These are phyloP conservation scores for Pinus tabuliformis DNA, from an alignment of 75 land plant genomes.

Conservation along the genomic window DNA sequence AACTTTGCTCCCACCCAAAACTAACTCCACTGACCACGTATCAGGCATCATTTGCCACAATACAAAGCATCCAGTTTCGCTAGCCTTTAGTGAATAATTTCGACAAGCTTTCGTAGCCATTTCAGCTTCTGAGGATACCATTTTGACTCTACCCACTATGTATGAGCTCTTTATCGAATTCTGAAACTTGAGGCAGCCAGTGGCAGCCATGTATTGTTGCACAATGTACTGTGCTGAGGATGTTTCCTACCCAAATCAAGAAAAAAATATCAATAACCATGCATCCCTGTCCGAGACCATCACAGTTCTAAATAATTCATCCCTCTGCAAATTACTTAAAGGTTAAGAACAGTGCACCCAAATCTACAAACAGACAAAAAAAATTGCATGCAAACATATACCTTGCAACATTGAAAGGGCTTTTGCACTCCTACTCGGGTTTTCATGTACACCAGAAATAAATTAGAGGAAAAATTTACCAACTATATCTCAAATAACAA, in stretches of 20 bases:
- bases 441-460: too few relatives aligned
- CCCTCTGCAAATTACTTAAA: too few relatives aligned
- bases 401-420: too few relatives aligned
- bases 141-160: slow-evolving; percentile 57
- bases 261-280: too few relatives aligned
- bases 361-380: too few relatives aligned
- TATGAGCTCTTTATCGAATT: slow-evolving; percentile 63
- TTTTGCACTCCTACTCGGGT: too few relatives aligned
- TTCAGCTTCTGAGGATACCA: slow-evolving; percentile 50
- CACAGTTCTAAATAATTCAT: too few relatives aligned
- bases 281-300: too few relatives aligned
- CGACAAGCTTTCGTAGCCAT: slow-evolving; percentile 9
- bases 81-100: slow-evolving; percentile 13
- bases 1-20: slow-evolving; percentile 65
- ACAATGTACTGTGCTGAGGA: slow-evolving; percentile 88
- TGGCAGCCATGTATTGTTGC: slow-evolving; percentile 84
- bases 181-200: slow-evolving; percentile 59
- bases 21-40: slow-evolving; percentile 73
- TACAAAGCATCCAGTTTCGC: slow-evolving; percentile 67
- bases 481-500: too few relatives aligned
- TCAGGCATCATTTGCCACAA: slow-evolving; percentile 82
- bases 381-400: too few relatives aligned
- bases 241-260: slow-evolving; percentile 40
- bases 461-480: too few relatives aligned
- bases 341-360: too few relatives aligned